Evolutionary conservation across 257 asterid genomes (phyloP).

Genomic region (Cruciata laevipes): DNA sequence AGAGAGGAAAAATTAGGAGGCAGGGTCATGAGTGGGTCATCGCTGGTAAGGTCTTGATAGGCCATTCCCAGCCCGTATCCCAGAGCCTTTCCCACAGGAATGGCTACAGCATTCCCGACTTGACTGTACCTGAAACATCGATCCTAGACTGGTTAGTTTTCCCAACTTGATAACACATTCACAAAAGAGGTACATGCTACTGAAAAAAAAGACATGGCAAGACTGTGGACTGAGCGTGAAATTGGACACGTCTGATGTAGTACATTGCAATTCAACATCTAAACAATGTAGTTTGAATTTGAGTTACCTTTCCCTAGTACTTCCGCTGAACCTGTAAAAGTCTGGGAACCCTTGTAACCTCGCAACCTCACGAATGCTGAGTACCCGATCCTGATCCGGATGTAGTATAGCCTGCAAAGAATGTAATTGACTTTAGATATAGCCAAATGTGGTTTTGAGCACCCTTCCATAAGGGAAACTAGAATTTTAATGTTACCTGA

Average conservation of each 20-base stretch:
- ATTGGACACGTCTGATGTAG: no score
- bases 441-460: neutral
- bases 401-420: slow-evolving; percentile 46
- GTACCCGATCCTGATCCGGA: slow-evolving; percentile 81
- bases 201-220: neutral
- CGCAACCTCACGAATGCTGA: slow-evolving; percentile 73
- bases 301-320: slow-evolving; percentile 41
- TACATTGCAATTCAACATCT: neutral
- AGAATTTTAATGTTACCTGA: slow-evolving; percentile 18
- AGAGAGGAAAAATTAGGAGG: slow-evolving; percentile 52
- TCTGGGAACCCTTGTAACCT: slow-evolving; percentile 92
- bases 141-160: neutral
- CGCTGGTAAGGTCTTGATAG: slow-evolving; percentile 40
- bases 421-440: neutral
- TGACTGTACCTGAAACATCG: slow-evolving; percentile 45
- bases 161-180: neutral
- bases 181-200: neutral
- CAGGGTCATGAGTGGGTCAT: slow-evolving; percentile 46
- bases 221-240: no score
- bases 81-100: slow-evolving; percentile 67
- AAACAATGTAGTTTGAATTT: neutral
- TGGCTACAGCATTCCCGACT: slow-evolving; percentile 76
- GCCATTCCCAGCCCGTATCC: slow-evolving; percentile 81
- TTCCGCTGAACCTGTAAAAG: slow-evolving; percentile 61
- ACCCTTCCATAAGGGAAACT: neutral